Evolutionary conservation across 176 grass and related monocot genomes (phyloP).

Genomic region (Themeda triandra): DNA sequence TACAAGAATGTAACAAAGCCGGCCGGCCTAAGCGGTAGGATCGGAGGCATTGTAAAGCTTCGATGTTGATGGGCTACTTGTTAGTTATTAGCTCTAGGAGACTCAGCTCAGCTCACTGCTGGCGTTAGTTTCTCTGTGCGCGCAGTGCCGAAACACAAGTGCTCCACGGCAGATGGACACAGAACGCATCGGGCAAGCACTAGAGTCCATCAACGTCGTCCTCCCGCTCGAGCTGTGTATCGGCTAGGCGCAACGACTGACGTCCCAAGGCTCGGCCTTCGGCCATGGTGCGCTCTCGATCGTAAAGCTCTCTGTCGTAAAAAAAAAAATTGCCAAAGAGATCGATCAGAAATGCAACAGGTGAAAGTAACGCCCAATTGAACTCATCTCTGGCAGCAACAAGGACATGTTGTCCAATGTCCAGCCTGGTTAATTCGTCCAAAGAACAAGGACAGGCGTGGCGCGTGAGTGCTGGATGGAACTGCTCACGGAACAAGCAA

Average conservation of each 20-base stretch:
- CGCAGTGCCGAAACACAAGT: background rate
- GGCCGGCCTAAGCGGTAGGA: conserved; percentile 15
- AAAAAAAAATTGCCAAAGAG: too few species aligned
- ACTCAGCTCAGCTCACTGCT: background rate
- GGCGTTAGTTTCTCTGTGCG: background rate
- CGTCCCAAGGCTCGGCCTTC: background rate
- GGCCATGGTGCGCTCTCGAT: background rate
- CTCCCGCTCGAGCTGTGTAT: background rate
- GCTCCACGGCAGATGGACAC: background rate
- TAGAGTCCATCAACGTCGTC: background rate
- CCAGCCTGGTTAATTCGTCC: too few species aligned
- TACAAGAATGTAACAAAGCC: background rate
- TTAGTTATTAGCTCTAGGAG: background rate
- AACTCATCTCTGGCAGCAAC: too few species aligned
- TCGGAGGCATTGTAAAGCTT: background rate
- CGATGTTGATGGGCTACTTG: background rate
- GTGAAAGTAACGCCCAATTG: too few species aligned
- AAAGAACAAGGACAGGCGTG: too few species aligned
- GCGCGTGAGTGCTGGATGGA: too few species aligned
- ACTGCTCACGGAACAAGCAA: background rate
- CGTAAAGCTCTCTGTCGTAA: background rate
- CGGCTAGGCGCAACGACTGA: background rate
- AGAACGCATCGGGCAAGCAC: too few species aligned
- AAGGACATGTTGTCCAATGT: too few species aligned
- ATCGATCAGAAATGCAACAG: too few species aligned